Conservation (phyloP, 140 eudicot genomes). For the Erigeron philadelphicus region DNA sequence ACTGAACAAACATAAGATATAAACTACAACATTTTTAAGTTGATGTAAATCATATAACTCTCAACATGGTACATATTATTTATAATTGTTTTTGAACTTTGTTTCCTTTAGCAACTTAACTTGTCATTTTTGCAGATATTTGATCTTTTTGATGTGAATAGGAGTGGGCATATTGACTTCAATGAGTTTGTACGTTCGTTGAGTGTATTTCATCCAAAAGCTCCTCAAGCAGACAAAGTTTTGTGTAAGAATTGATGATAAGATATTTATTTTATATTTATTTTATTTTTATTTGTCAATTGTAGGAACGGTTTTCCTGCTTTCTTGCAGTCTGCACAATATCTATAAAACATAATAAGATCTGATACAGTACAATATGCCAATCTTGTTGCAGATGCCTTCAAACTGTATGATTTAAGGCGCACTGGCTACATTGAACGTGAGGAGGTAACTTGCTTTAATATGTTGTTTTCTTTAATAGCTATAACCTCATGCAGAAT, state of each 20-base stretch:
- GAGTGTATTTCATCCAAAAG: slow-evolving; percentile 54
- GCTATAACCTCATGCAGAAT: slow-evolving; percentile 1
- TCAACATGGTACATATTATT: not conserved
- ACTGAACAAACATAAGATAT: not conserved
- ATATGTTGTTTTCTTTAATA: slow-evolving; percentile 9
- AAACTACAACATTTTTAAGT: not conserved
- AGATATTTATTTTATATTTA: not conserved
- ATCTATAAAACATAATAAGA: not conserved
- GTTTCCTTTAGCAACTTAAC: slow-evolving; percentile 3
- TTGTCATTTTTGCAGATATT: slow-evolving; percentile 33
- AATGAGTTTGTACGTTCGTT: slow-evolving; percentile 51
- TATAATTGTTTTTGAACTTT: not conserved
- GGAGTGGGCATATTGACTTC: slow-evolving; percentile 48
- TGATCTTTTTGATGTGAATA: slow-evolving; percentile 44
- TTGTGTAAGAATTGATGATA: slow-evolving; percentile 32
- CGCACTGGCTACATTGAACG: slow-evolving; percentile 54
- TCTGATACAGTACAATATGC: slow-evolving; percentile 18
- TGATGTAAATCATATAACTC: not conserved
- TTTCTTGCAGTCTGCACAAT: not conserved
- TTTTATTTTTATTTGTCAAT: not conserved
- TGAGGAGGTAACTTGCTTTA: slow-evolving; percentile 42
- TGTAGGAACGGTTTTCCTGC: not conserved
- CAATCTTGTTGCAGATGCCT: slow-evolving; percentile 42
- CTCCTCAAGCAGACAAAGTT: slow-evolving; percentile 55
- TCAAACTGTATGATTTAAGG: slow-evolving; percentile 46